These are phyloP conservation scores for Gilbertella persicaria DNA, from an alignment of 371 early-diverging fungal genomes.

Conservation along the genomic window DNA sequence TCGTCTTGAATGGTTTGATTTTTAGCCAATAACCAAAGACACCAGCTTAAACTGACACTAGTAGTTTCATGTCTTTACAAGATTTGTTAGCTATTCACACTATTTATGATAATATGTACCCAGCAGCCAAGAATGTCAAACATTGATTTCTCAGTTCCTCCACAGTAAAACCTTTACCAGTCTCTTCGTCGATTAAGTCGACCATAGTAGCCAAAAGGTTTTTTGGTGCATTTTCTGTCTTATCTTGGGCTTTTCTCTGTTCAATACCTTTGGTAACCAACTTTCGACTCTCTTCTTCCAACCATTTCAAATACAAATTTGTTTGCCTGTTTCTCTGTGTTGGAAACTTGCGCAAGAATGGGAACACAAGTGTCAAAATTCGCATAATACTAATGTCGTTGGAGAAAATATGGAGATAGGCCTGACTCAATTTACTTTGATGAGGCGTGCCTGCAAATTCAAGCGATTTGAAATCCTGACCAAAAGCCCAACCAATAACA, in stretches of 20 bases:
- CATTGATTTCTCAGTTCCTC: conserved; percentile 36
- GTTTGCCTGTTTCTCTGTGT: conserved; percentile 30
- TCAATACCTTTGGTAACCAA: conserved; percentile 47
- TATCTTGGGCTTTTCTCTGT: conserved; percentile 10
- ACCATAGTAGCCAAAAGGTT: conserved; percentile 43
- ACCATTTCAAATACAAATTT: conserved; percentile 21
- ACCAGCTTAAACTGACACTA: conserved; percentile 55
- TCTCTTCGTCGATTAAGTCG: conserved; percentile 33
- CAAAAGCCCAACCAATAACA: conserved; percentile 54
- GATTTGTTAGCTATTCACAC: neutral
- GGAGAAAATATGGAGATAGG: conserved; percentile 49
- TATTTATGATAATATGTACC: conserved; percentile 27
- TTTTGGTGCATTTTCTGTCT: conserved; percentile 17
- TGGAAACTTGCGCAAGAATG: conserved; percentile 38
- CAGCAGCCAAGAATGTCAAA: conserved; percentile 44
- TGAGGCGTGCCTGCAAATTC: conserved; percentile 14
- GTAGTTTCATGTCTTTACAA: conserved; percentile 45
- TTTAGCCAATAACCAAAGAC: conserved; percentile 53
- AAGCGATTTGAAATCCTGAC: conserved; percentile 43
- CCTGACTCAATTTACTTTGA: conserved; percentile 44
- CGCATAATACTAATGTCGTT: conserved; percentile 25
- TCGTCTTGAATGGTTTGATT: conserved; percentile 46
- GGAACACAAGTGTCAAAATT: conserved; percentile 40
- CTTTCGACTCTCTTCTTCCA: conserved; percentile 42
- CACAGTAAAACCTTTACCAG: conserved; percentile 31